phyloP scores from a whole-genome alignment of 768 basidiomycete genomes.

The Hygrocybe punicea region DNA sequence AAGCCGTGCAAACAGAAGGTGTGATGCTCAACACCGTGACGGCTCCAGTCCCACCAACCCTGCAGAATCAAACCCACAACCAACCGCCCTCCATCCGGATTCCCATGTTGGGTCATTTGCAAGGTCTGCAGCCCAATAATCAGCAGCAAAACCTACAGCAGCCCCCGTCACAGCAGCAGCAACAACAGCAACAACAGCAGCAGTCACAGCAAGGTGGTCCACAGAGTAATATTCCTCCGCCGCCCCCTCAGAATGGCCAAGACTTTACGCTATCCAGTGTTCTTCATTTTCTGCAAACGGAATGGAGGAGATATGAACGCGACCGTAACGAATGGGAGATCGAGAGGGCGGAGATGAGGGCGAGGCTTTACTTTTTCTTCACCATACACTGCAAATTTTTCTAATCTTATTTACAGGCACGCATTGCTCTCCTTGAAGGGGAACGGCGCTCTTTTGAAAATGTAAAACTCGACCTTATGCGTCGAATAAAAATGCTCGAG shows the following conservation, averaged over 20 bases:
- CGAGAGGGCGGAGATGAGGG: slow-evolving; percentile 98
- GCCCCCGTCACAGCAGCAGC: slow-evolving; percentile 45
- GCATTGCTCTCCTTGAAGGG: slow-evolving; percentile 95
- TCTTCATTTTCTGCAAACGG: slow-evolving; percentile 95
- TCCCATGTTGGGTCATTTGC: slow-evolving; percentile 72
- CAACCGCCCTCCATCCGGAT: slow-evolving; percentile 41
- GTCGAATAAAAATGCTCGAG: slow-evolving; percentile 98
- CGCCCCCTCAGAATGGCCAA: slow-evolving; percentile 81
- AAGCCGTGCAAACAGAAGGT: neutral
- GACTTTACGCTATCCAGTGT: slow-evolving; percentile 93
- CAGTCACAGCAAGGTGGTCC: slow-evolving; percentile 47
- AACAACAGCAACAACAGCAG: slow-evolving; percentile 61
- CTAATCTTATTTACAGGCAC: slow-evolving; percentile 56
- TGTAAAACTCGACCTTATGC: slow-evolving; percentile 90
- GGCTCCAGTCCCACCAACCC: slow-evolving; percentile 11
- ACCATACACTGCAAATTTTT: slow-evolving; percentile 28
- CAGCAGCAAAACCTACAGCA: slow-evolving; percentile 60
- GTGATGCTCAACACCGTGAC: slow-evolving; percentile 8
- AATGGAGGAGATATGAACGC: slow-evolving; percentile 96
- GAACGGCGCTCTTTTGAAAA: slow-evolving; percentile 97
- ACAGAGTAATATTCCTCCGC: slow-evolving; percentile 61
- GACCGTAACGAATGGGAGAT: slow-evolving; percentile 99
- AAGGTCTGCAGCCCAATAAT: slow-evolving; percentile 56
- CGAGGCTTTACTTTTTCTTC: slow-evolving; percentile 41
- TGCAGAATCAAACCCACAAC: slow-evolving; percentile 11